A percentile compares a stretch with the other conserved stretches of the same genome.
phyloP scores from a whole-genome alignment of 176 grass and related monocot genomes.

The Hordeum marinum region DNA sequence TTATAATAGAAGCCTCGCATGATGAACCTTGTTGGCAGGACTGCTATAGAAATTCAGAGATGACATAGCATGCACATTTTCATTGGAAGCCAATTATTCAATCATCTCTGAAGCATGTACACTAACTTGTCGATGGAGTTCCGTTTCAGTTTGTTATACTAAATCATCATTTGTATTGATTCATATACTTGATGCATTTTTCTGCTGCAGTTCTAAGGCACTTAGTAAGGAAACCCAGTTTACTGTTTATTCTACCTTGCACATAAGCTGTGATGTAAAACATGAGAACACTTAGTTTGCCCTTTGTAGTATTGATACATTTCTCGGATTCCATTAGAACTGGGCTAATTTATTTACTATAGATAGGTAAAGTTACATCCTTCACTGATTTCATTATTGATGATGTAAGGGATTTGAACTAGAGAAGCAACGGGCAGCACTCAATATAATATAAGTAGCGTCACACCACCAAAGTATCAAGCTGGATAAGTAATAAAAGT shows the following conservation, averaged over 20 bases:
- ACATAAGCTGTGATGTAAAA: not conserved
- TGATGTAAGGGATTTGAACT: not conserved
- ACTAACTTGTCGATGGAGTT: not conserved
- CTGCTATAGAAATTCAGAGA: not conserved
- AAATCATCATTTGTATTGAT: not conserved
- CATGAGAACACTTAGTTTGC: not conserved
- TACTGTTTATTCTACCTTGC: not conserved
- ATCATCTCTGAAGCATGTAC: not conserved
- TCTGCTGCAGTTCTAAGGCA: not conserved
- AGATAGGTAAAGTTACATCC: not conserved
- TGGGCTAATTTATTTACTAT: not conserved
- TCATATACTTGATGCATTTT: not conserved
- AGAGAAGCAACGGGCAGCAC: too few relatives aligned
- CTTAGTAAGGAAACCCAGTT: not conserved
- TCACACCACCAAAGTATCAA: not conserved
- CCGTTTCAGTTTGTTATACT: not conserved
- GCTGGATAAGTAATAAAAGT: not conserved
- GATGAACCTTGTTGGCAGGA: not conserved
- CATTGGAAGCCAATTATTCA: not conserved
- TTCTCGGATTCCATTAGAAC: not conserved
- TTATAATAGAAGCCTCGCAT: not conserved
- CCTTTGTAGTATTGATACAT: not conserved
- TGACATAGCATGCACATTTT: not conserved
- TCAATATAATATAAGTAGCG: not conserved
- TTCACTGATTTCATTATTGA: not conserved